Conservation (phyloP, 73 alveolate genomes). For the Paramecium biaurelia region DNA sequence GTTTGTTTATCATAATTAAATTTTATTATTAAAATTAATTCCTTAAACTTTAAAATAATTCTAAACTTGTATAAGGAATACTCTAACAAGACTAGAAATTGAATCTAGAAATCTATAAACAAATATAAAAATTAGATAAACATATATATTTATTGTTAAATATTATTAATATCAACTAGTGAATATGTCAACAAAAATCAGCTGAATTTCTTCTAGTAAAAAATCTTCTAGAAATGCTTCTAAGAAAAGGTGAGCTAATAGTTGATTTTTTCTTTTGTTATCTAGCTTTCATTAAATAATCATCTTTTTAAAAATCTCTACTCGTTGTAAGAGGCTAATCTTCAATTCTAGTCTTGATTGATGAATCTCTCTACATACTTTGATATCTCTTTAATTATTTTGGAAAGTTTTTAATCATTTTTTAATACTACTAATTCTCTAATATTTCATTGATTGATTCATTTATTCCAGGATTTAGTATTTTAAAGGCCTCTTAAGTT, state of each 20-base stretch:
- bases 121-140: too few species aligned
- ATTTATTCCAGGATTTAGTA: background rate
- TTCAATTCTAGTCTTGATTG: background rate
- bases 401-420: background rate
- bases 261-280: background rate
- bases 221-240: background rate
- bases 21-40: background rate
- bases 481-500: background rate
- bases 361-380: background rate
- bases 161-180: background rate
- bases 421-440: background rate
- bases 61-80: too few species aligned
- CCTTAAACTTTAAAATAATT: background rate
- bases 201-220: background rate
- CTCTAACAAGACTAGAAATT: too few species aligned
- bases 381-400: background rate
- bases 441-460: background rate
- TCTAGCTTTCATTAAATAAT: background rate
- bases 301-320: background rate
- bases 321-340: background rate
- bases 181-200: background rate
- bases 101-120: background rate
- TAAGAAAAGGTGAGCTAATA: background rate
- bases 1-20: background rate
- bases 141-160: too few species aligned